phyloP scores from a whole-genome alignment of 2,329 filamentous ascomycete genomes.

The Beauveria varroae region DNA sequence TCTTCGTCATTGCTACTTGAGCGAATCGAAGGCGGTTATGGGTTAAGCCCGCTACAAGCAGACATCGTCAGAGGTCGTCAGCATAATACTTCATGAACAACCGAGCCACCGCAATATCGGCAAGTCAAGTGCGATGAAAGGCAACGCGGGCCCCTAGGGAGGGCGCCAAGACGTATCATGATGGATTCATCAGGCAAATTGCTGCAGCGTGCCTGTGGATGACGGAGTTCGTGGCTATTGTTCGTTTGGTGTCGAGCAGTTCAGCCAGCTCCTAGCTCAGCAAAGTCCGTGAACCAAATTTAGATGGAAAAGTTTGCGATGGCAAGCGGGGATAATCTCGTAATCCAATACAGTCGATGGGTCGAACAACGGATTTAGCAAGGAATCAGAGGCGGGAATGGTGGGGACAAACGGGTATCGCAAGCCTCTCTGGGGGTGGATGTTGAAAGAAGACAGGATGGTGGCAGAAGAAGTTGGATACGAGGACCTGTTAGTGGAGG shows the following conservation, averaged over 20 bases:
- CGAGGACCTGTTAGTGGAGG: not conserved
- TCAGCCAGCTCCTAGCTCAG: not conserved
- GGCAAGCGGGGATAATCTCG: not conserved
- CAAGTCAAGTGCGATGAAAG: not conserved
- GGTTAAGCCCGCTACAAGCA: too few relatives aligned
- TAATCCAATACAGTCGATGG: not conserved
- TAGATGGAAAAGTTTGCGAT: too few relatives aligned
- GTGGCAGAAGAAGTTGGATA: not conserved
- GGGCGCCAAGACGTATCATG: not conserved
- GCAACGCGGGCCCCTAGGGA: not conserved
- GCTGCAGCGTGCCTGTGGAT: not conserved
- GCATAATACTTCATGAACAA: not conserved
- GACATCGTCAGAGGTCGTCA: not conserved
- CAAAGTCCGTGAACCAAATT: not conserved
- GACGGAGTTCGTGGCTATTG: not conserved
- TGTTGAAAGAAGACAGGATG: not conserved
- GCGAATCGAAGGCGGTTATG: too few relatives aligned
- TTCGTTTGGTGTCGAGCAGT: not conserved
- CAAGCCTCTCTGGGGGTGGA: not conserved
- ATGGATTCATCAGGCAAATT: not conserved
- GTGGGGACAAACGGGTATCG: not conserved
- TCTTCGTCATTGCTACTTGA: too few relatives aligned
- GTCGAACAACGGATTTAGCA: not conserved
- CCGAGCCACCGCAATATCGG: not conserved
- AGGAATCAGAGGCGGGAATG: not conserved